Evolutionary conservation across 768 basidiomycete genomes (phyloP).

Genomic region (Suillus clintonianus): DNA sequence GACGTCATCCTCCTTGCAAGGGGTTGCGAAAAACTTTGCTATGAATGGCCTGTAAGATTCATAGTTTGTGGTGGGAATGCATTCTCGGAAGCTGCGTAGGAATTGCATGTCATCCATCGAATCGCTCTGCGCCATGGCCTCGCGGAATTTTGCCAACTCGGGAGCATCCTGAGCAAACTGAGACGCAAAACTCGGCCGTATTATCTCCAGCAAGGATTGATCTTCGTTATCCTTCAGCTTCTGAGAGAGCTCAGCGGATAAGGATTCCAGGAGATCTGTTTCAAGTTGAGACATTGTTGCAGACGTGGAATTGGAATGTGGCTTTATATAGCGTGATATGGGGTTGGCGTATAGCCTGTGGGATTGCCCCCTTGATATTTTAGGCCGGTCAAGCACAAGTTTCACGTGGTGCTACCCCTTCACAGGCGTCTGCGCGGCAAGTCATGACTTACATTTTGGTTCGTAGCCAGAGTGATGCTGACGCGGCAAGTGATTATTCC

Average conservation of each 20-base stretch:
- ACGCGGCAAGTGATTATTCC: not conserved
- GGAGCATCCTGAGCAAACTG: constrained; percentile 1
- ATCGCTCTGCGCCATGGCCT: not conserved
- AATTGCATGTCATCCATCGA: constrained; percentile 7
- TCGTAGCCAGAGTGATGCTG: not conserved
- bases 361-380: not conserved
- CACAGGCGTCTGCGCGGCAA: not conserved
- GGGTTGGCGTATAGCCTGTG: not conserved
- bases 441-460: not conserved
- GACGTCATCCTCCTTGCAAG: constrained; percentile 12
- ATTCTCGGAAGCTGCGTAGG: constrained; percentile 16
- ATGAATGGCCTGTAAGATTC: constrained; percentile 24
- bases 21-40: constrained; percentile 8
- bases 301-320: too few species aligned
- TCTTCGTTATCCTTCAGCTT: not conserved
- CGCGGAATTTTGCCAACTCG: not conserved
- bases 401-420: not conserved
- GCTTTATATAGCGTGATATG: too few species aligned
- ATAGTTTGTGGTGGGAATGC: constrained; percentile 21
- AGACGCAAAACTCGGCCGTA: not conserved
- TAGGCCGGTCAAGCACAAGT: not conserved
- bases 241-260: constrained; percentile 1
- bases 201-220: not conserved
- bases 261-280: not conserved
- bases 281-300: not conserved